A percentile compares a stretch with the other conserved stretches of the same genome.
phyloP scores from a whole-genome alignment of 768 basidiomycete species.

The Rhizopogon sp. region DNA sequence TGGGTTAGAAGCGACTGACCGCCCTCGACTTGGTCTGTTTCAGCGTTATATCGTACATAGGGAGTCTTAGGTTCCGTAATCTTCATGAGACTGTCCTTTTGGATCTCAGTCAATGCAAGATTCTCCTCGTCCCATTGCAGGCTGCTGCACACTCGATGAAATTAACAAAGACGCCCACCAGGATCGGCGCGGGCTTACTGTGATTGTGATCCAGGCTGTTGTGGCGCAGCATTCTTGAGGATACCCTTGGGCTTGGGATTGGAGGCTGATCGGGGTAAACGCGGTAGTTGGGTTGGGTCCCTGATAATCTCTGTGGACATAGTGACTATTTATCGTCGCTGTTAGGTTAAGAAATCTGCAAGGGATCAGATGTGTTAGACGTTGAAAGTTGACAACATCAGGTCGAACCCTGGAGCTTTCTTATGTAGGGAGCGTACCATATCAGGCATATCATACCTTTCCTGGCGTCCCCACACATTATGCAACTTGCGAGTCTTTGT shows the following conservation, averaged over 20 bases:
- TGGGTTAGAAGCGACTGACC: conserved; percentile 42
- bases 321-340: background rate
- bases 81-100: conserved; percentile 97
- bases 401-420: background rate
- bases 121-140: conserved; percentile 97
- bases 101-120: conserved; percentile 84
- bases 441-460: conserved; percentile 16
- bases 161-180: background rate
- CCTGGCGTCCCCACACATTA: background rate
- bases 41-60: conserved; percentile 86
- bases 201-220: conserved; percentile 32
- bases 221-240: conserved; percentile 72
- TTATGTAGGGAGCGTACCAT: conserved; percentile 7
- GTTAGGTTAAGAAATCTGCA: background rate
- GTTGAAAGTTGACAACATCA: background rate
- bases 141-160: conserved; percentile 36
- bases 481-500: no score
- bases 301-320: conserved; percentile 28
- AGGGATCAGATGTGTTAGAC: background rate
- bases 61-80: conserved; percentile 98
- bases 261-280: conserved; percentile 57
- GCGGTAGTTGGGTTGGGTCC: conserved; percentile 42
- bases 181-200: conserved; percentile 44
- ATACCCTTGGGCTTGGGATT: conserved; percentile 82
- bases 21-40: conserved; percentile 79